phyloP scores from a whole-genome alignment of 306 rosid genomes.

The Cyamopsis tetragonoloba region DNA sequence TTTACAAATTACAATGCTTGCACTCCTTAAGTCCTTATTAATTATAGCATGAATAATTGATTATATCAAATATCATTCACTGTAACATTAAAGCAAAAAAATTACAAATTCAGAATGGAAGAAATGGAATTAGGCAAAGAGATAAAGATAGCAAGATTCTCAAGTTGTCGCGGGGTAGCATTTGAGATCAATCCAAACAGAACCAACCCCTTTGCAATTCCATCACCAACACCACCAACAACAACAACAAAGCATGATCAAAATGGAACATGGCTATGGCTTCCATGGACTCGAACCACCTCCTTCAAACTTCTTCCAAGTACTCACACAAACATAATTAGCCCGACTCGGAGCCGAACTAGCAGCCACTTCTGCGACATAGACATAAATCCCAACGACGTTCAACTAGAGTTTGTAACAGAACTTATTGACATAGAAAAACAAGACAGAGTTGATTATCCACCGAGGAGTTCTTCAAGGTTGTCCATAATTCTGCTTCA shows the following conservation, averaged over 20 bases:
- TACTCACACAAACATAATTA: not conserved
- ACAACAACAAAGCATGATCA: constrained; percentile 25
- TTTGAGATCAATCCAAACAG: constrained; percentile 43
- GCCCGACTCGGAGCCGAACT: constrained; percentile 31
- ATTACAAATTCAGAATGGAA: constrained; percentile 21
- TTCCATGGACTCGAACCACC: constrained; percentile 38
- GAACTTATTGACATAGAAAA: constrained; percentile 17
- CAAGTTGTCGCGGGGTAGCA: constrained; percentile 53
- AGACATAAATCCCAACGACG: constrained; percentile 8
- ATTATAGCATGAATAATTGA: not conserved
- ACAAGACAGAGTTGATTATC: constrained; percentile 22
- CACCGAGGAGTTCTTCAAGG: constrained; percentile 24
- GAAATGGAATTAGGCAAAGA: constrained; percentile 24
- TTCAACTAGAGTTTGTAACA: constrained; percentile 27
- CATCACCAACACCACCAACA: constrained; percentile 30
- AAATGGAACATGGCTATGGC: constrained; percentile 34
- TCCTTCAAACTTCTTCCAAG: constrained; percentile 32
- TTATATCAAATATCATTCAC: not conserved
- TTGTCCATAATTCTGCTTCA: constrained; percentile 52
- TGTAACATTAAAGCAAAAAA: constrained; percentile 1
- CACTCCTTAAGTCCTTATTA: no score
- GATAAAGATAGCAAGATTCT: constrained; percentile 38
- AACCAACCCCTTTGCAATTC: constrained; percentile 35
- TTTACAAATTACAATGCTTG: no score
- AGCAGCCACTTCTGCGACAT: constrained; percentile 55